Evolutionary conservation across 1,284 basidiomycete genomes (phyloP).

Genomic region (Irpex sp.): DNA sequence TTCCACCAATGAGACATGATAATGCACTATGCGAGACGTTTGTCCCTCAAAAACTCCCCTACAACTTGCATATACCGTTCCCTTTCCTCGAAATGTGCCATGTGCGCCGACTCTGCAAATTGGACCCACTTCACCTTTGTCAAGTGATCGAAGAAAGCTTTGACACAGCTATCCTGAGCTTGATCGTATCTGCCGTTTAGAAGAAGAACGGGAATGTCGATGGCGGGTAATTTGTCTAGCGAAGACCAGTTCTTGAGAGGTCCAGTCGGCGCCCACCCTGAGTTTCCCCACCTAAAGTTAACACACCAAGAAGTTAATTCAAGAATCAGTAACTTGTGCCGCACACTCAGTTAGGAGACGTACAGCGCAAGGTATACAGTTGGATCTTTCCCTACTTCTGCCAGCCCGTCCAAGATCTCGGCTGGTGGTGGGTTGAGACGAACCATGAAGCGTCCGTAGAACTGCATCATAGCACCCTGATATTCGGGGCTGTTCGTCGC

Average conservation of each 20-base stretch:
- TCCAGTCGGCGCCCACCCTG: neutral
- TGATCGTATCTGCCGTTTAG: slow-evolving; percentile 24
- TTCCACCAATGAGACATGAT: no score
- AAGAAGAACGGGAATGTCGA: slow-evolving; percentile 24
- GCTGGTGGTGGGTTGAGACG: slow-evolving; percentile 42
- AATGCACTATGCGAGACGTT: no score
- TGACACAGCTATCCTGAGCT: slow-evolving; percentile 22
- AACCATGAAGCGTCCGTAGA: slow-evolving; percentile 43
- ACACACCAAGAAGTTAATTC: neutral
- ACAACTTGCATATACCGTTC: slow-evolving; percentile 18
- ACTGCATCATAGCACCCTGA: slow-evolving; percentile 38
- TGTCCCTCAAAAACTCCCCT: slow-evolving; percentile 12
- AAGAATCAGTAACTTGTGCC: neutral
- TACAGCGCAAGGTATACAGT: slow-evolving; percentile 31
- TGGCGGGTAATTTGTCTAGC: slow-evolving; percentile 20
- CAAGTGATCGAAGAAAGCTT: slow-evolving; percentile 20
- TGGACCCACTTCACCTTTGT: slow-evolving; percentile 22
- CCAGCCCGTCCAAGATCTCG: slow-evolving; percentile 24
- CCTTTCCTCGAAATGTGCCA: slow-evolving; percentile 24
- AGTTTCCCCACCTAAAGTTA: neutral
- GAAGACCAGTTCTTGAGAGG: slow-evolving; percentile 19
- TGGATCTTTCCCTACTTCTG: slow-evolving; percentile 35
- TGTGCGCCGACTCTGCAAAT: slow-evolving; percentile 23
- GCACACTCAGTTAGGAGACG: neutral
- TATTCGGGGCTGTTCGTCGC: slow-evolving; percentile 45